These are phyloP conservation scores for Alternaria sp. DNA, from an alignment of 2,329 filamentous ascomycete species.

Conservation along the genomic window DNA sequence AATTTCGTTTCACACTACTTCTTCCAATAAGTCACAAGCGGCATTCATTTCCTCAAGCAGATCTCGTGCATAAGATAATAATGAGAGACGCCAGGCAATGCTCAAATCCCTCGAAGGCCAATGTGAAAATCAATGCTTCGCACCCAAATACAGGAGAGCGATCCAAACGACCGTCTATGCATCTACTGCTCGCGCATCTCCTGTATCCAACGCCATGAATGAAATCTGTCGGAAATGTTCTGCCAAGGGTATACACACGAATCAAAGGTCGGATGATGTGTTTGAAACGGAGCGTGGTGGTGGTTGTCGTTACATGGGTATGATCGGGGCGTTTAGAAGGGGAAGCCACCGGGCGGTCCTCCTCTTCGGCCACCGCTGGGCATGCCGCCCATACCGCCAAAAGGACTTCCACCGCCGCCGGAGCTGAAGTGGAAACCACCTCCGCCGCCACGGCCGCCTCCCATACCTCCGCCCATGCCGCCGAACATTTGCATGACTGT, in stretches of 20 bases:
- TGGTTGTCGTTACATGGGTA: not conserved
- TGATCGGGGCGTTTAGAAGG: conserved; percentile 20
- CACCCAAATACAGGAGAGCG: conserved; percentile 5
- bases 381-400: conserved; percentile 46
- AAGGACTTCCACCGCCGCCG: conserved; percentile 48
- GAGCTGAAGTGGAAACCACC: conserved; percentile 54
- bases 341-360: conserved; percentile 42
- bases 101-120: conserved; percentile 12
- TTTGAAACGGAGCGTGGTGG: not conserved
- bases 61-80: not conserved
- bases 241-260: conserved; percentile 30
- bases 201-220: conserved; percentile 35
- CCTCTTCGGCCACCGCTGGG: conserved; percentile 40
- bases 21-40: not conserved
- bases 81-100: conserved; percentile 6
- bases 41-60: not conserved
- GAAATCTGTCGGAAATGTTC: conserved; percentile 16
- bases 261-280: conserved; percentile 1
- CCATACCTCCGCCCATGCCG: conserved; percentile 58
- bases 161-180: conserved; percentile 16
- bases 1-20: not conserved
- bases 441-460: conserved; percentile 53
- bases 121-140: conserved; percentile 14
- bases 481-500: conserved; percentile 50
- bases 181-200: conserved; percentile 31